Percentiles rank a stretch among this genome's conserved stretches.
phyloP scores from a whole-genome alignment of 2,329 filamentous ascomycete genomes.

The Phoma sp. region DNA sequence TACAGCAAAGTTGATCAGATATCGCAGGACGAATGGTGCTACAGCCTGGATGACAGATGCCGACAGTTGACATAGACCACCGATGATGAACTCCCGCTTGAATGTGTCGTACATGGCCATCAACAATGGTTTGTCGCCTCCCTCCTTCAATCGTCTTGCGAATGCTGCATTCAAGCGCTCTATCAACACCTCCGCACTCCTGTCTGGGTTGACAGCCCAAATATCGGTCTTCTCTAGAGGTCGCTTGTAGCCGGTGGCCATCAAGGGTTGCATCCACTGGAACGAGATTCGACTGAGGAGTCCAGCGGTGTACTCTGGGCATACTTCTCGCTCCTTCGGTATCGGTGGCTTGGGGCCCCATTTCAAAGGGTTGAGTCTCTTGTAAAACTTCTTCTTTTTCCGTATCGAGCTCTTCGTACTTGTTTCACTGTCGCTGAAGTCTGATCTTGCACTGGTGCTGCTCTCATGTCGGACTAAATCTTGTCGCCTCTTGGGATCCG shows the following conservation, averaged over 20 bases:
- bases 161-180: slow-evolving; percentile 72
- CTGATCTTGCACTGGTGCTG: slow-evolving; percentile 36
- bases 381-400: slow-evolving; percentile 66
- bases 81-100: slow-evolving; percentile 81
- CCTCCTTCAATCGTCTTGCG: slow-evolving; percentile 68
- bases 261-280: slow-evolving; percentile 88
- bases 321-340: slow-evolving; percentile 61
- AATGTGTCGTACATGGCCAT: slow-evolving; percentile 88
- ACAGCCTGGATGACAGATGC: slow-evolving; percentile 78
- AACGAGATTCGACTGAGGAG: slow-evolving; percentile 81
- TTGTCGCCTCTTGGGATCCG: slow-evolving; percentile 14
- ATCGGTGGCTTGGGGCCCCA: slow-evolving; percentile 61
- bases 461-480: slow-evolving; percentile 38
- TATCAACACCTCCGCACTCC: slow-evolving; percentile 74
- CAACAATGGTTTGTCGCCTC: slow-evolving; percentile 75
- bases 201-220: slow-evolving; percentile 83
- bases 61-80: slow-evolving; percentile 76
- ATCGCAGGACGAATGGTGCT: slow-evolving; percentile 83
- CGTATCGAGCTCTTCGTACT: slow-evolving; percentile 34
- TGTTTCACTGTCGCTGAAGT: slow-evolving; percentile 38
- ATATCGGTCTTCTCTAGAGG: slow-evolving; percentile 84
- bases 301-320: slow-evolving; percentile 73
- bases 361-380: slow-evolving; percentile 58
- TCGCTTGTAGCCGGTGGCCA: slow-evolving; percentile 83
- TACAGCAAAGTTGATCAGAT: slow-evolving; percentile 82